Percentiles rank a stretch among this genome's conserved stretches.
Evolutionary conservation across 257 asterid species (phyloP).

Genomic region (Nicotiana knightiana): DNA sequence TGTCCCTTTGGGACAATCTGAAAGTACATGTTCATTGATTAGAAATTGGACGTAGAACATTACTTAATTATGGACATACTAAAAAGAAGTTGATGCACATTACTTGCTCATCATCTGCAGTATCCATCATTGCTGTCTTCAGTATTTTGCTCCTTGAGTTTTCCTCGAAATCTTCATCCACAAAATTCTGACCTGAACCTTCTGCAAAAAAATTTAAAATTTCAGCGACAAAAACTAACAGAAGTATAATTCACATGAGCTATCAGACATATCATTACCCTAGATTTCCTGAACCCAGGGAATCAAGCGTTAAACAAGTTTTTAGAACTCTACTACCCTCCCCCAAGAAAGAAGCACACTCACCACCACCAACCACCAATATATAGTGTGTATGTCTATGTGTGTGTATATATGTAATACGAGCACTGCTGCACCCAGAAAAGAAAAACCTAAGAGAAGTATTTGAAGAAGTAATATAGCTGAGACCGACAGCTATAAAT

Average conservation of each 20-base stretch:
- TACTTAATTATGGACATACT: neutral
- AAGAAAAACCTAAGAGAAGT: neutral
- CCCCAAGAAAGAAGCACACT: neutral
- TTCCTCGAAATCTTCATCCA: conserved; percentile 15
- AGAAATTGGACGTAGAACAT: neutral
- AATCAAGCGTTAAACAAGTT: neutral
- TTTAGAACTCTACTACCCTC: neutral
- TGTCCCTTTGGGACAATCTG: neutral
- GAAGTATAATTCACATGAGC: neutral
- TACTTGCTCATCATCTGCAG: neutral
- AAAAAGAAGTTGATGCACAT: neutral
- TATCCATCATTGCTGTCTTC: neutral
- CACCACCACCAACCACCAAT: neutral
- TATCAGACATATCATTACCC: neutral
- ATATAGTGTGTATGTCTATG: too few relatives aligned
- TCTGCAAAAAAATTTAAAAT: neutral
- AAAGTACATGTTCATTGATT: neutral
- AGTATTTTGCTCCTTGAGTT: neutral
- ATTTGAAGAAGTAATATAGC: neutral
- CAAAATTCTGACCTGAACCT: conserved; percentile 18
- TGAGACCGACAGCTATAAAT: too few relatives aligned
- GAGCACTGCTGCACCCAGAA: neutral
- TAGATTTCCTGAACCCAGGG: neutral
- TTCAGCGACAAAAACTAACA: neutral
- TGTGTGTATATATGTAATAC: too few relatives aligned